These are phyloP conservation scores for Aureobasidium lini DNA, from an alignment of 2,329 filamentous ascomycete species.

Conservation along the genomic window DNA sequence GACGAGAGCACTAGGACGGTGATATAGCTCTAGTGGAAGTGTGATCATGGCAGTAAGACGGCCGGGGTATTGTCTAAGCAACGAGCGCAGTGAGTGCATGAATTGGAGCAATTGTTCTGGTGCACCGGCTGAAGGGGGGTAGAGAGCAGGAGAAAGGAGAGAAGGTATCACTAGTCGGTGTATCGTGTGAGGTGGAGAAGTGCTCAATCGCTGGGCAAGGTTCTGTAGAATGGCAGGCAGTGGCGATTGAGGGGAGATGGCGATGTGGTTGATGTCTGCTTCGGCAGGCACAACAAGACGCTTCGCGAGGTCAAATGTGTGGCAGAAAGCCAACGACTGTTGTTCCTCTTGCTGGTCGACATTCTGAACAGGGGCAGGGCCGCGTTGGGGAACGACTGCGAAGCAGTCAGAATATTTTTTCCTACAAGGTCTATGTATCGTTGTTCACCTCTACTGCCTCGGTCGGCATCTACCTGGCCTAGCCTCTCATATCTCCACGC, in stretches of 20 bases:
- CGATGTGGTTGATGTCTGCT: constrained; percentile 37
- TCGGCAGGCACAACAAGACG: constrained; percentile 36
- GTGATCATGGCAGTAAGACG: constrained; percentile 67
- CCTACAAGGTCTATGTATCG: constrained; percentile 8
- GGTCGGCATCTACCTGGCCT: constrained; percentile 54
- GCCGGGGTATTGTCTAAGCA: constrained; percentile 60
- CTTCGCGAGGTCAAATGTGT: constrained; percentile 47
- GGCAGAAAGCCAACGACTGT: constrained; percentile 36
- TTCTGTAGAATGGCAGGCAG: constrained; percentile 59
- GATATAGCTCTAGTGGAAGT: constrained; percentile 71
- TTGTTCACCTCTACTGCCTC: constrained; percentile 50
- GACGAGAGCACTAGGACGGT: constrained; percentile 65
- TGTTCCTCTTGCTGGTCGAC: constrained; percentile 17
- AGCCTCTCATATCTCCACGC: constrained; percentile 93
- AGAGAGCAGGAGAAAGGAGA: constrained; percentile 78
- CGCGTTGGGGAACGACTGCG: constrained; percentile 13
- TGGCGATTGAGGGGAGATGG: constrained; percentile 56
- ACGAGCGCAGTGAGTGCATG: constrained; percentile 65
- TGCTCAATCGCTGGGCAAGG: constrained; percentile 49
- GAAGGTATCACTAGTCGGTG: constrained; percentile 82
- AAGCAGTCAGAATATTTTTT: constrained; percentile 11
- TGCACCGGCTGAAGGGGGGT: constrained; percentile 60
- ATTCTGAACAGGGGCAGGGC: background rate
- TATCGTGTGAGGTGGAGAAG: constrained; percentile 52
- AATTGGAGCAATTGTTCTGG: constrained; percentile 72